Percentiles rank a stretch among this genome's conserved stretches.
Evolutionary conservation across 768 basidiomycete genomes (phyloP).

Genomic region (Boletus insuetus): DNA sequence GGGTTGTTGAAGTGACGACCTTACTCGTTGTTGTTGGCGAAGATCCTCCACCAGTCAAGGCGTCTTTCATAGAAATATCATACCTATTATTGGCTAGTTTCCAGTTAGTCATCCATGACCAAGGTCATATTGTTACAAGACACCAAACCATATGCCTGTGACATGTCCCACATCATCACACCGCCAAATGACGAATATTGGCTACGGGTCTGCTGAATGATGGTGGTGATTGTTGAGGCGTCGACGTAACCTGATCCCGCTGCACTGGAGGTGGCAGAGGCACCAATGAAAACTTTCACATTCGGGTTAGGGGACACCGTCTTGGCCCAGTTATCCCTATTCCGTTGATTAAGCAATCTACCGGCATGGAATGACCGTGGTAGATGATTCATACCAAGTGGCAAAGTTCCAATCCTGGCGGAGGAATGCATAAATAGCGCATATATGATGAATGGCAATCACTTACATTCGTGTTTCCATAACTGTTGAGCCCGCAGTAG

Average conservation of each 20-base stretch:
- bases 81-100: constrained; percentile 51
- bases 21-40: neutral
- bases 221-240: constrained; percentile 32
- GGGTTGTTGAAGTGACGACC: constrained; percentile 22
- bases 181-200: constrained; percentile 47
- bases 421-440: neutral
- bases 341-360: neutral
- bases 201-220: constrained; percentile 34
- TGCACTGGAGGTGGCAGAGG: constrained; percentile 41
- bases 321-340: constrained; percentile 49
- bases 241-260: constrained; percentile 46
- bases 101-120: neutral
- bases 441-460: neutral
- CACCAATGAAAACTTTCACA: constrained; percentile 52
- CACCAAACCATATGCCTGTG: constrained; percentile 41
- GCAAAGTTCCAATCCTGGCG: constrained; percentile 48
- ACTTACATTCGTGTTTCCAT: constrained; percentile 43
- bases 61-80: constrained; percentile 56
- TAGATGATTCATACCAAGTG: constrained; percentile 33
- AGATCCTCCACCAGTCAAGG: constrained; percentile 38
- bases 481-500: constrained; percentile 40
- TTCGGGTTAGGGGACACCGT: constrained; percentile 42
- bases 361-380: neutral
- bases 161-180: constrained; percentile 45
- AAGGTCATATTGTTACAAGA: neutral